Evolutionary conservation across 352 stramenopile species (phyloP), one percentile per base, ranked within the genome.

Genomic region (Phytophthora boehmeriae): DNA sequence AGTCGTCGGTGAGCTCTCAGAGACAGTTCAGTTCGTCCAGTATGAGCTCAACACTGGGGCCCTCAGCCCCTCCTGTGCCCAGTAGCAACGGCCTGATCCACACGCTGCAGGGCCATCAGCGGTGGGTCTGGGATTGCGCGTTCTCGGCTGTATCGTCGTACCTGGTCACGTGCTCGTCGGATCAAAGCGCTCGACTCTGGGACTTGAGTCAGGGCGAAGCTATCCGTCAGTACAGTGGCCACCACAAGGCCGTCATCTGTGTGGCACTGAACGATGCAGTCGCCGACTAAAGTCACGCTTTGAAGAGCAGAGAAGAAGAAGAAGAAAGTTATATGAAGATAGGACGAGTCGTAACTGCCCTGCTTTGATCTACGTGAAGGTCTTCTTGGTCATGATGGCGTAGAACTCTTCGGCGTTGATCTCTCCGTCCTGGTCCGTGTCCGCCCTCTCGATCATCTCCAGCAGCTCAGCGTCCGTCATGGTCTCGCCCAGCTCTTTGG

Each of bases 391-490:
- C 97, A 99, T 99, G 70, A 99, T 99, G 46, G 90, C 75, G 53
- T 98, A 94, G 72, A 99, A 99, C 64, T 99, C 97, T 51, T 99
- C 95, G 54, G 96, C 81, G 59, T 95, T 98, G 71, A 99, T 98
- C 80, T 98, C 93, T 38, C 97, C 97, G 70, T 98, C 93, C 54
- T 97, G 92, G 73, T 98, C 93, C 0, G 88, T 68, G 71, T 99
- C 93, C 1, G 97, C 97, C 45, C 98, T 86, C 73, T 99, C 96
- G 63, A 99, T 99, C 97, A 99, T 99, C 78, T 99, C 96, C 48
- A 99, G 88, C 63, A 99, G 76, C 85, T 99, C 98, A 54, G 98
- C 97, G 73, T 99, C 95, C 20, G 96, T 98, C 89, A 99, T 99
- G 63, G 93, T 98, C 83, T 99, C 97, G 35, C 97, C 97, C n/a